Conservation (phyloP, 163 green algal genomes). For the Scenedesmus sp. region DNA sequence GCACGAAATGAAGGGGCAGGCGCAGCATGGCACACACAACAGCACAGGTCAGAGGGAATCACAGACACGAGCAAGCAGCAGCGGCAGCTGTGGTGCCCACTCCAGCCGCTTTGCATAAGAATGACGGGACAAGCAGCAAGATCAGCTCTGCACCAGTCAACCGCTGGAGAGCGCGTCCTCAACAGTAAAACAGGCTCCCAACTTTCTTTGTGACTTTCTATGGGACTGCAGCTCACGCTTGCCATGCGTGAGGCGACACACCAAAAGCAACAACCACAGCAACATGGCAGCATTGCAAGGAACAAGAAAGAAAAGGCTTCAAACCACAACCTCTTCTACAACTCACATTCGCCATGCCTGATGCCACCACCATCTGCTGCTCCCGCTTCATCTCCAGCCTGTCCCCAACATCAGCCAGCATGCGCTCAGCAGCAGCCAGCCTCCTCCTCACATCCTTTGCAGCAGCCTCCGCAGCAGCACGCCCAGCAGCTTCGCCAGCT, state of each 20-base stretch:
- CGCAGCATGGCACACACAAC: too few relatives aligned
- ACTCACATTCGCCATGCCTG: slow-evolving; percentile 24
- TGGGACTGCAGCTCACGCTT: too few relatives aligned
- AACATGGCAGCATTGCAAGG: not conserved
- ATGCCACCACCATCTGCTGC: slow-evolving; percentile 11
- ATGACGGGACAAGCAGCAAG: not conserved
- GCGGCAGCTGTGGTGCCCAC: not conserved
- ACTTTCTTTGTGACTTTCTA: too few relatives aligned
- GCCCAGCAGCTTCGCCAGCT: not conserved
- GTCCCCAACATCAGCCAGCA: not conserved
- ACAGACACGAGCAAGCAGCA: not conserved
- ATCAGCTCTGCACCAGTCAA: too few relatives aligned
- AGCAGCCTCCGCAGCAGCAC: slow-evolving; percentile 3
- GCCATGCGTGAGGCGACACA: too few relatives aligned
- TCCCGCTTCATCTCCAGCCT: slow-evolving; percentile 8
- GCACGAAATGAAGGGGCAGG: too few relatives aligned
- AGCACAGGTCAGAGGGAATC: not conserved
- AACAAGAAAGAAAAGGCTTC: too few relatives aligned
- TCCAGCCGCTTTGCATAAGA: not conserved
- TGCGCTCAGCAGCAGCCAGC: slow-evolving; percentile 3
- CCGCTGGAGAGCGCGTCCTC: too few relatives aligned
- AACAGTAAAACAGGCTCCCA: too few relatives aligned
- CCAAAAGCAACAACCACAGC: not conserved
- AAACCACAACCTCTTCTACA: too few relatives aligned
- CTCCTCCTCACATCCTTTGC: not conserved